A percentile compares a stretch with the other conserved stretches of the same genome.
Evolutionary conservation across 257 asterid species (phyloP).

Genomic region (Ligustrum vulgare): DNA sequence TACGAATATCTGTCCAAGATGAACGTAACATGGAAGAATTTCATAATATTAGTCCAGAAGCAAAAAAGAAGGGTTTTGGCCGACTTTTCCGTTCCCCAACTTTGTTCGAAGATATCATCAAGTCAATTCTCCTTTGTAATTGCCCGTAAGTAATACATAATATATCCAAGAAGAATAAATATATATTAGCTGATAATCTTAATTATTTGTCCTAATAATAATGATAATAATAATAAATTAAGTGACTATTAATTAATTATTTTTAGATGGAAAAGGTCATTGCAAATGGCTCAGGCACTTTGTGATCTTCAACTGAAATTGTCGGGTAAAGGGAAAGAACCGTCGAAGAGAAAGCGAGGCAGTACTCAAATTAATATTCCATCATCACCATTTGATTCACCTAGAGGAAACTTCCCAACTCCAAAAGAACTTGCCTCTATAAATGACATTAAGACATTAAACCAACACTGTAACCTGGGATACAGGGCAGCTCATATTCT

Average conservation of each 20-base stretch:
- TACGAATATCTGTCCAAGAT: slow-evolving; percentile 39
- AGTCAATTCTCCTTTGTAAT: slow-evolving; percentile 45
- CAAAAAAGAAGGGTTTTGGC: slow-evolving; percentile 40
- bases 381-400: too few relatives aligned
- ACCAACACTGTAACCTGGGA: slow-evolving; percentile 30
- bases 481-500: slow-evolving; percentile 28
- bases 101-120: slow-evolving; percentile 53
- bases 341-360: slow-evolving; percentile 19
- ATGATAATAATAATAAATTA: too few relatives aligned
- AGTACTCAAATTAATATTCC: too few relatives aligned
- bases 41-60: slow-evolving; percentile 34
- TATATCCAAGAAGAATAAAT: too few relatives aligned
- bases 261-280: slow-evolving; percentile 36
- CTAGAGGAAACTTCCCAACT: slow-evolving; percentile 32
- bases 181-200: too few relatives aligned
- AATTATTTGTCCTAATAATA: too few relatives aligned
- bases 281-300: slow-evolving; percentile 44
- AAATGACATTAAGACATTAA: slow-evolving; percentile 20
- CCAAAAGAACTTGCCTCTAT: slow-evolving; percentile 37
- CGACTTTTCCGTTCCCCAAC: slow-evolving; percentile 54
- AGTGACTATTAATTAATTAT: too few relatives aligned
- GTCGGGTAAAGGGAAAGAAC: neutral
- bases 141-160: slow-evolving; percentile 30
- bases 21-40: slow-evolving; percentile 32
- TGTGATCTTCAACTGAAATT: slow-evolving; percentile 34